Evolutionary conservation across 2,329 filamentous ascomycete species (phyloP), one percentile per base, ranked within the genome.

Genomic region (Thermothelomyces thermophilus): DNA sequence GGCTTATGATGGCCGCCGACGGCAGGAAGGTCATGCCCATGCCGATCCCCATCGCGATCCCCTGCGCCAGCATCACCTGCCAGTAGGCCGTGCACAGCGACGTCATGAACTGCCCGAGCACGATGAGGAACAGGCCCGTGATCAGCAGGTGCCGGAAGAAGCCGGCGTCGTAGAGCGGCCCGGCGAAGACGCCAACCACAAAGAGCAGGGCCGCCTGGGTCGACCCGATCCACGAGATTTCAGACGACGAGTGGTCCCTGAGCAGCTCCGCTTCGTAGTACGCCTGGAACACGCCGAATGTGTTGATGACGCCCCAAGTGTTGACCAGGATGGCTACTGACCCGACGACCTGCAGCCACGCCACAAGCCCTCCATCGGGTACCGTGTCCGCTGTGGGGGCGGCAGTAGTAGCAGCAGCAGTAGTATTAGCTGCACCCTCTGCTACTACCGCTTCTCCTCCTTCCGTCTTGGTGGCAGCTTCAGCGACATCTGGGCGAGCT

Each of bases 101-200:
- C 2, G 64, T 64, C 60, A 70, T 71, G 63, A 77, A 73, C 55
- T 73, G 64, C 2, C 75, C 74, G 13, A 77, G 64, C 5, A 73
- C 67, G 5, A 72, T 62, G 4, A 75, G 53, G 47, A 70, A 62
- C 3, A 64, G 60, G 16, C 76, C 75, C 3, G 59, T 54, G 2
- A 63, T n/a, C 2, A 78, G 48, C 1, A 76, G 62, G 4, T 58
- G 53, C 10, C 66, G 64, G 31, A 73, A 67, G 52, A 73, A 67
- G 5, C 76, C 76, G 3, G 65, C 63, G 59, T 79, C 76, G 42
- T 68, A 73, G 0, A 75, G 56, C 0, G 70, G 72, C 0, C 76
- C 76, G 2, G 68, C 62, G 5, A 74, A 40, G 6, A 70, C 58
- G 10, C 72, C 71, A 5, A 68, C 58, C 5, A 71, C 59, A 26